Evolutionary conservation across 73 alveolate genomes (phyloP).

Genomic region (Vitrella brassicaformis): DNA sequence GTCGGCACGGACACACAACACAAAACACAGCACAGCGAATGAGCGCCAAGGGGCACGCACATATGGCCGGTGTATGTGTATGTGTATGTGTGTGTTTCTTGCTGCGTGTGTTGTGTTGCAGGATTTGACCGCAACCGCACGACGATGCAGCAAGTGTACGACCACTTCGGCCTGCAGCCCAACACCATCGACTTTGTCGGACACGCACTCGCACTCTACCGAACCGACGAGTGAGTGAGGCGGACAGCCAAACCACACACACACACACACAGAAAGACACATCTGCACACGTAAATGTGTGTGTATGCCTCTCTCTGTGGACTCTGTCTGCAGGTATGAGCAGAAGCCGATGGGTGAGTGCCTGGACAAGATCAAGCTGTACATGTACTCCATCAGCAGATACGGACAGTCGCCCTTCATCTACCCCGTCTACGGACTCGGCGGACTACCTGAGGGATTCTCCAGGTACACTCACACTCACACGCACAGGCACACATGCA

Average conservation of each 20-base stretch:
- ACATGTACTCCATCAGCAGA: conserved; percentile 73
- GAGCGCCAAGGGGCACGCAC: no score
- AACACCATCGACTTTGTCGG: conserved; percentile 96
- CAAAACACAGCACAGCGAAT: no score
- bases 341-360: conserved; percentile 15
- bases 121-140: no score
- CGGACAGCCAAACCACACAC: background rate
- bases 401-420: conserved; percentile 92
- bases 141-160: no score
- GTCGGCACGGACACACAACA: conserved; percentile 9
- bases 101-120: no score
- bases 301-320: background rate
- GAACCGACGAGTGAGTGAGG: conserved; percentile 50
- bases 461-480: background rate
- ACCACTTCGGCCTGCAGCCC: conserved; percentile 80
- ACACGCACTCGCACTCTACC: conserved; percentile 93
- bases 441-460: conserved; percentile 85
- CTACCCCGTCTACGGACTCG: conserved; percentile 95
- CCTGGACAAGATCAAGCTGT: conserved; percentile 64
- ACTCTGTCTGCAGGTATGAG: background rate
- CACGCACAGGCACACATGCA: background rate
- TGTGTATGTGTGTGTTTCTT: no score
- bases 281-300: no score
- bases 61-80: no score
- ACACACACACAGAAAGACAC: background rate